These are phyloP conservation scores for Persicaria tinctoria DNA, from an alignment of 148 eudicot genomes.

Conservation along the genomic window DNA sequence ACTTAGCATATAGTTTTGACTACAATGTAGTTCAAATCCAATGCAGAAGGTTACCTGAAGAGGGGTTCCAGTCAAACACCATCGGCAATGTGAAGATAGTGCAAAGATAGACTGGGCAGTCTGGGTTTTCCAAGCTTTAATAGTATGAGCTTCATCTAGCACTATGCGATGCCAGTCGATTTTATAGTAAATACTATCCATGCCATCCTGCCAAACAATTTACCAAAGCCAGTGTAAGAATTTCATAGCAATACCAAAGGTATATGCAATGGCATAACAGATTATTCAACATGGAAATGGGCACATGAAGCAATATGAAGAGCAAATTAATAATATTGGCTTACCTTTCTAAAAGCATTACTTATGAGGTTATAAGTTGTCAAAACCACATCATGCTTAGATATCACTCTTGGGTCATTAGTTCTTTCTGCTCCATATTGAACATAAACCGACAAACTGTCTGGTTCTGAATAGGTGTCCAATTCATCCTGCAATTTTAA, in stretches of 20 bases:
- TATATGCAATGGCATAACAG: not conserved
- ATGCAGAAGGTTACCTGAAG: conserved; percentile 33
- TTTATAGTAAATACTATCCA: conserved; percentile 43
- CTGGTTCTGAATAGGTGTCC: conserved; percentile 47
- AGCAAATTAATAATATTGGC: not conserved
- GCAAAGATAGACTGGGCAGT: conserved; percentile 47
- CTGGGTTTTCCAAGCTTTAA: conserved; percentile 47
- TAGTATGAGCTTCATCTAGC: conserved; percentile 67
- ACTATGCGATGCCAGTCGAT: conserved; percentile 59
- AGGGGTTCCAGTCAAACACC: conserved; percentile 79
- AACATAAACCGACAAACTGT: conserved; percentile 41
- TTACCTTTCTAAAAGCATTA: conserved; percentile 6
- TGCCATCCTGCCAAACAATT: conserved; percentile 24
- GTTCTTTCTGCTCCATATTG: conserved; percentile 64
- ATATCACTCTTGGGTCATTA: conserved; percentile 37
- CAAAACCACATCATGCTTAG: conserved; percentile 50
- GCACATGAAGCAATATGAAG: not conserved
- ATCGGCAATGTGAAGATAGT: conserved; percentile 48
- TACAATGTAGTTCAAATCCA: not conserved
- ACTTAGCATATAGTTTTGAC: not conserved
- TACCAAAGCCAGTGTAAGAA: not conserved
- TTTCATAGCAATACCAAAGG: not conserved
- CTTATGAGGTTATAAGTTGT: conserved; percentile 55
- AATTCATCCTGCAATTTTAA: conserved; percentile 41
- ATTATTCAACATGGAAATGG: not conserved